Base-by-base conservation (phyloP, 345 rosid species). In the Abelmoschus esculentus region DNA sequence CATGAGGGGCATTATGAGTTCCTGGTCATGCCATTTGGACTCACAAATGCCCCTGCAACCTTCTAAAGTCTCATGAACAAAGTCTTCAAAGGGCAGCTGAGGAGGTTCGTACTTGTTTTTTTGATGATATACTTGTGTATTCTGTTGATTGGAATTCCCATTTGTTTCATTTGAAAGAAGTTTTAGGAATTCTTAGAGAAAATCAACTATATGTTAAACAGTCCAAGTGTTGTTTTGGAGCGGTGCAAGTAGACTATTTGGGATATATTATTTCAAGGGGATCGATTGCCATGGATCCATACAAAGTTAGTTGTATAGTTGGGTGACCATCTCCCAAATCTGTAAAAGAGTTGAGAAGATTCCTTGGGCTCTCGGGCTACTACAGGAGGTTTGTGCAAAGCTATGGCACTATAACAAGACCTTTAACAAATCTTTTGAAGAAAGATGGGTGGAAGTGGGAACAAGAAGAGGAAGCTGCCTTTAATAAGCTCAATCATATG, bases 61-160 rank as follows among this genome's bases (percentile, higher is more conserved):
- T 49, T 49, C 14, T 0, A 49, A 13, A 2, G 4, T 1, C 15
- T 49, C 3, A 49, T 13, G 15, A 49, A 49, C 0, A 13, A 0
- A 5, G 53, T 49, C 3, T 49, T 49, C 5, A 13, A 49, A 5
- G 5, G 1, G 4, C 14, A 12, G 3, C 1, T 4, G 6, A 49
- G 53, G 17, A 49, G 14, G 15, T 14, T 14, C 4, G 5, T 49
- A 3, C n/a, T 49, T 49, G 26, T 22, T 22, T 22, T 49, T 47
- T 49, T 49, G 1, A 49, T 49, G 53, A 49, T 0, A 49, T 14
- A 4, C 3, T 49, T 1, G 15, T 49, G 2, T 49, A 49, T 14
- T 49, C 15, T 0, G 2, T 0, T 0, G 0, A 3, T 3, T 46
- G 6, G n/a, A 3, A 0, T 0, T 0, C 12, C 1, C 53, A 14